Percentiles rank a stretch among this genome's conserved stretches.
Conservation (phyloP, 805 yeast species). For the Suhomyces sp. region DNA sequence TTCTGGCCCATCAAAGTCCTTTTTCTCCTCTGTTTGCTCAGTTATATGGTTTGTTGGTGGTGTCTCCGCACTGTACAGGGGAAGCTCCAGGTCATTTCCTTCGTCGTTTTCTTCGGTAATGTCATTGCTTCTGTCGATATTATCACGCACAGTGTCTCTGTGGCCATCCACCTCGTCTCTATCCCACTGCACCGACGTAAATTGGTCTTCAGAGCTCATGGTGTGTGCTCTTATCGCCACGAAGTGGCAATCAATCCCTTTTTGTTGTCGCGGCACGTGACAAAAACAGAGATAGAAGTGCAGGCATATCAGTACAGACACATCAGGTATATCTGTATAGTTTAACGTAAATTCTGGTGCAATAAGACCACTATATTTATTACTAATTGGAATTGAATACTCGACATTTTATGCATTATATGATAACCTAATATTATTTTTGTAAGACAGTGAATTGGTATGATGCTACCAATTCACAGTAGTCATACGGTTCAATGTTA, state of each 20-base stretch:
- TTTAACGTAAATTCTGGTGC: no score
- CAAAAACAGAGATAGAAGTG: background rate
- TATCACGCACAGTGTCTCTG: background rate
- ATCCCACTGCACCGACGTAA: slow-evolving; percentile 59
- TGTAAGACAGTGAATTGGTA: no score
- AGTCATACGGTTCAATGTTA: no score
- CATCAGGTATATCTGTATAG: no score
- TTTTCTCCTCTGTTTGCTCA: background rate
- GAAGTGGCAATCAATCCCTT: background rate
- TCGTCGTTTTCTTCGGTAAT: slow-evolving; percentile 1
- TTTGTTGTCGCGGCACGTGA: background rate
- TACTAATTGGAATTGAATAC: no score
- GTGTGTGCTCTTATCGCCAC: background rate
- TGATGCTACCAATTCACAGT: no score
- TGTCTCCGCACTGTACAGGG: background rate
- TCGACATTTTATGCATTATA: no score
- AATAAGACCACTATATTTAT: no score
- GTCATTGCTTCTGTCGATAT: background rate
- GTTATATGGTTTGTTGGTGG: background rate
- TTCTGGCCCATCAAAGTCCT: background rate
- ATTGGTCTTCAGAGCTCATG: slow-evolving; percentile 44
- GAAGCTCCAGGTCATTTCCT: background rate
- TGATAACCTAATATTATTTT: no score
- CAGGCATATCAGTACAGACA: no score
- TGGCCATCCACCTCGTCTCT: slow-evolving; percentile 35